Base-by-base conservation (phyloP, 2,329 filamentous ascomycete genomes). In the Diaporthe sp. region DNA sequence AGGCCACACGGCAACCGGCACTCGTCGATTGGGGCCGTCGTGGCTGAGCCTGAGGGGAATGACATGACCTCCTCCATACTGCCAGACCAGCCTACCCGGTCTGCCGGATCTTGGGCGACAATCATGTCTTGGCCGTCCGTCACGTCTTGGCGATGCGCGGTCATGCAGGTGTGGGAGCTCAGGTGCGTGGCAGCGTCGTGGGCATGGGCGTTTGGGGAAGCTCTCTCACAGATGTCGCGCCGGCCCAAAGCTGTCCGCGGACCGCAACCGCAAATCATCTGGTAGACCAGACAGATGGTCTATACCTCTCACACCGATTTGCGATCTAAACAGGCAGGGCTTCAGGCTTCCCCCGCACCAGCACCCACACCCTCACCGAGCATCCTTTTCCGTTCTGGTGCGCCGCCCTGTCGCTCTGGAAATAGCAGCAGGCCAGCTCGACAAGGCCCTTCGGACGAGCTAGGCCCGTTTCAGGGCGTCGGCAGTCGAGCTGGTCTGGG, bases 401-500 rank as follows among this genome's bases (percentile, higher is more conserved):
- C 45, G 28, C 9, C n/a, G 19, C n/a, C 42, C 30, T 38, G 45
- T 35, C 12, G 64, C 22, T 38, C 64, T 67, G 30, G 64, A 67
- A 67, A 67, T 67, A 52, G 61, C 7, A 67, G 61, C 45, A 67
- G 10, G 10, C 30, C 61, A 67, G 45, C 61, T 67, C 10, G 61
- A 66, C 61, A 13, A 25, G 28, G 35, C 35, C 71, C 28, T 35
- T 73, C 61, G 45, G 61, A 67, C 42, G 42, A 38, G 35, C 71
- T 72, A 72, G 60, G 71, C 60, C 71, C 19, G 58, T 67, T 72
- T 42, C 25, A 67, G 71, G 58, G 25, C 47, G 28, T 54, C 45
- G 35, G 60, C 38, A 55, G 28, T 67, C 52, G 52, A 58, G 54
- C 52, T 45, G 30, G 25, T 9, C 33, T 50, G 42, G 55, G 52